These are phyloP conservation scores for Coemansia sp. DNA, from an alignment of 192 early-diverging fungal species.

Conservation along the genomic window DNA sequence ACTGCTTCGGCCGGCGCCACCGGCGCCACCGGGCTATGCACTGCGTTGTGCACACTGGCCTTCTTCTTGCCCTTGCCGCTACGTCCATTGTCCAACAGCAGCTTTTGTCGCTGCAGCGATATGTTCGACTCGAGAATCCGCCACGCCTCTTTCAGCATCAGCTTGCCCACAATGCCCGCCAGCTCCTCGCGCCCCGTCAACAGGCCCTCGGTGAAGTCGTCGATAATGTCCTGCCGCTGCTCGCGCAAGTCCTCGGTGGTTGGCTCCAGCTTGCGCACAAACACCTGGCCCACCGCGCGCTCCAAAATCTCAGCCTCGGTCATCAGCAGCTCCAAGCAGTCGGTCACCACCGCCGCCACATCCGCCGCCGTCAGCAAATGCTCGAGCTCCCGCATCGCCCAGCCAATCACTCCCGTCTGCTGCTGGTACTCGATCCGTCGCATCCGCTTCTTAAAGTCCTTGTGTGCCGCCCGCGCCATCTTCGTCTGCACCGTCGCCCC, in stretches of 20 bases:
- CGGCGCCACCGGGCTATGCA: no score
- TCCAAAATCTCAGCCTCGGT: conserved; percentile 75
- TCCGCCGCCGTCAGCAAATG: conserved; percentile 59
- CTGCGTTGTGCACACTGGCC: not conserved
- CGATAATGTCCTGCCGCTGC: conserved; percentile 62
- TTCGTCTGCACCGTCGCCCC: conserved; percentile 57
- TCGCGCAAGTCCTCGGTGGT: conserved; percentile 51
- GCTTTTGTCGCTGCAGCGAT: conserved; percentile 52
- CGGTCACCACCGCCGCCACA: conserved; percentile 58
- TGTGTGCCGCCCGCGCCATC: conserved; percentile 62
- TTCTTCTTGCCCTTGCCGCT: conserved; percentile 29
- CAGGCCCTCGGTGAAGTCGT: conserved; percentile 69
- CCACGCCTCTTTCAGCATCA: conserved; percentile 75
- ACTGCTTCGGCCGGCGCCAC: no score
- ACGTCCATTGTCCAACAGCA: conserved; percentile 27
- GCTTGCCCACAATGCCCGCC: conserved; percentile 68
- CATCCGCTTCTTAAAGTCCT: conserved; percentile 67
- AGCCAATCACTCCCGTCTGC: conserved; percentile 58
- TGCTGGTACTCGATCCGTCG: conserved; percentile 65
- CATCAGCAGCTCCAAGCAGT: conserved; percentile 68
- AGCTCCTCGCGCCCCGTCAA: conserved; percentile 67
- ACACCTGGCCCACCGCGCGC: conserved; percentile 59
- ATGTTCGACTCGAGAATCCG: conserved; percentile 64
- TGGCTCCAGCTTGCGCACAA: conserved; percentile 60
- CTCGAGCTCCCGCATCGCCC: conserved; percentile 60